Percentiles rank a stretch among this genome's conserved stretches.
Conservation (phyloP, 805 yeast species). For the Wickerhamiella musiphila region DNA sequence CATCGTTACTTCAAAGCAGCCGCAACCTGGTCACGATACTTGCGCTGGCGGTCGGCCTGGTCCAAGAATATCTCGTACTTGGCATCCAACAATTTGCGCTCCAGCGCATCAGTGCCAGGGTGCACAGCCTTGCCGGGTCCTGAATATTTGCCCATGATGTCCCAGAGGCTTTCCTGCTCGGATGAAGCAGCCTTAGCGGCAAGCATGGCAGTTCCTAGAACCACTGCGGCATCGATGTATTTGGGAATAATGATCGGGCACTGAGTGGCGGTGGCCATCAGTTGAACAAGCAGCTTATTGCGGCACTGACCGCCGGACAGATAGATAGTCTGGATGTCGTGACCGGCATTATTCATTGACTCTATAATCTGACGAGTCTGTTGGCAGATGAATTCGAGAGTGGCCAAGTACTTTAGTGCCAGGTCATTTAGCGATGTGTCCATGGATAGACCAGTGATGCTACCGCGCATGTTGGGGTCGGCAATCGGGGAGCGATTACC, state of each 20-base stretch:
- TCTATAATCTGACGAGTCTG: slow-evolving; percentile 93
- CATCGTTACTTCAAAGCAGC: slow-evolving; percentile 6
- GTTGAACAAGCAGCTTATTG: slow-evolving; percentile 72
- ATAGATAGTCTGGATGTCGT: slow-evolving; percentile 54
- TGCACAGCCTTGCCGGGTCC: slow-evolving; percentile 66
- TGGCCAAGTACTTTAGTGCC: slow-evolving; percentile 75
- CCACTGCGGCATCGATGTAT: slow-evolving; percentile 93
- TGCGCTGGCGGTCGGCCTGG: slow-evolving; percentile 67
- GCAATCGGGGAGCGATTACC: slow-evolving; percentile 98
- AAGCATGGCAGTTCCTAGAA: slow-evolving; percentile 83
- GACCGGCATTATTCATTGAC: slow-evolving; percentile 68
- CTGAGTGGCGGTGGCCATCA: slow-evolving; percentile 85
- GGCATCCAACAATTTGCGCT: slow-evolving; percentile 50
- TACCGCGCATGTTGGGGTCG: slow-evolving; percentile 82
- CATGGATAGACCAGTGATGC: slow-evolving; percentile 85
- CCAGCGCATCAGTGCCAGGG: slow-evolving; percentile 48
- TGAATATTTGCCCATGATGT: slow-evolving; percentile 66
- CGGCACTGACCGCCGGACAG: slow-evolving; percentile 97
- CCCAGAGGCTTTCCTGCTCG: slow-evolving; percentile 42
- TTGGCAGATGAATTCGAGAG: slow-evolving; percentile 94
- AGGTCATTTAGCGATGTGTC: slow-evolving; percentile 70
- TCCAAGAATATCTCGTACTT: slow-evolving; percentile 80
- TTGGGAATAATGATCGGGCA: slow-evolving; percentile 83
- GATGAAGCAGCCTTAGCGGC: slow-evolving; percentile 88
- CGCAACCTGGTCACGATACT: slow-evolving; percentile 48